Conservation (phyloP, 2,329 filamentous ascomycete species). For the Sarocladiaceae sp. region DNA sequence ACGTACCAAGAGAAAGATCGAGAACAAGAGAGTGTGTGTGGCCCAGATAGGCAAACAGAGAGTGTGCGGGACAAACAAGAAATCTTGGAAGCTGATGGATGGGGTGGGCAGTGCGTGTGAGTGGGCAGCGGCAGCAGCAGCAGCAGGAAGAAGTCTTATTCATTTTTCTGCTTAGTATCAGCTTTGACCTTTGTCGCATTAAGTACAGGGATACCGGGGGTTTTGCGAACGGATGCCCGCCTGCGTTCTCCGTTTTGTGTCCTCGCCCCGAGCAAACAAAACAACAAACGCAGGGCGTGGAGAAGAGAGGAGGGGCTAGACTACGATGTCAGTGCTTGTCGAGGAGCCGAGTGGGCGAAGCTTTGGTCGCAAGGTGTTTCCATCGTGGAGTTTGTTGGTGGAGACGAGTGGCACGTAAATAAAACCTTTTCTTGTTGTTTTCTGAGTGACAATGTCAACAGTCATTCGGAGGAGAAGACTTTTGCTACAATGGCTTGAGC, state of each 20-base stretch:
- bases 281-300: background rate
- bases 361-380: too few species aligned
- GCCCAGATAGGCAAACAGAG: background rate
- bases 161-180: slow-evolving; percentile 4
- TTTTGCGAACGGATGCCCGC: background rate
- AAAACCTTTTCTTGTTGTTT: too few species aligned
- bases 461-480: too few species aligned
- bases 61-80: background rate
- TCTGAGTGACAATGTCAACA: too few species aligned
- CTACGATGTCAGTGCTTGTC: too few species aligned
- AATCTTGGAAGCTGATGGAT: background rate
- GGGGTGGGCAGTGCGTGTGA: background rate
- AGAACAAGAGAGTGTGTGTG: slow-evolving; percentile 1
- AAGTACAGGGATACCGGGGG: slow-evolving; percentile 7
- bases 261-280: slow-evolving; percentile 1
- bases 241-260: background rate
- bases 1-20: background rate
- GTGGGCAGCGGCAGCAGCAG: background rate
- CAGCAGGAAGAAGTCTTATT: background rate
- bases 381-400: too few species aligned
- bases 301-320: background rate
- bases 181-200: slow-evolving; percentile 8
- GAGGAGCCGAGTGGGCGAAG: too few species aligned
- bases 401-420: background rate
- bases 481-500: too few species aligned